phyloP scores from a whole-genome alignment of 805 yeast genomes.

The Lipomyces lipofer region DNA sequence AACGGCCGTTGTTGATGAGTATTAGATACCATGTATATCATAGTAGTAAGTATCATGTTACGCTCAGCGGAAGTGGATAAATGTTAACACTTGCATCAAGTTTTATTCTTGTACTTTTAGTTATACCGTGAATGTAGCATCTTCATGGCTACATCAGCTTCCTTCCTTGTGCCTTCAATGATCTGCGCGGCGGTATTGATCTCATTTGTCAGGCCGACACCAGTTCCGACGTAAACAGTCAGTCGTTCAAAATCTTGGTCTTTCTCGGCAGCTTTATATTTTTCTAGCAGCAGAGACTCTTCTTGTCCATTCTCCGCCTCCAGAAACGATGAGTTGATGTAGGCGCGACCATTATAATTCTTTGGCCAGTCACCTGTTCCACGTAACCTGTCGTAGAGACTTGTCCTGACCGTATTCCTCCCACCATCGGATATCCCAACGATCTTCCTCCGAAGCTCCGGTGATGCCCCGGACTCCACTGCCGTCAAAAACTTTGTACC shows the following conservation, averaged over 20 bases:
- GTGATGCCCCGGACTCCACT: constrained; percentile 16
- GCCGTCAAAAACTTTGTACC: constrained; percentile 46
- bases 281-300: background rate
- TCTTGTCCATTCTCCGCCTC: constrained; percentile 2
- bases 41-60: too few relatives aligned
- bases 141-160: background rate
- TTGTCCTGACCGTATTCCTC: constrained; percentile 13
- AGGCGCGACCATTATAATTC: constrained; percentile 15
- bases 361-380: constrained; percentile 22
- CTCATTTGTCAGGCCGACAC: constrained; percentile 16
- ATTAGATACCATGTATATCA: background rate
- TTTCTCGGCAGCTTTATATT: constrained; percentile 9
- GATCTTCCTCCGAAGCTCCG: constrained; percentile 1
- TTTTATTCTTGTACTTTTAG: background rate
- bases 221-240: constrained; percentile 19
- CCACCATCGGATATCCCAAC: constrained; percentile 15
- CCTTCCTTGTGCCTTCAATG: background rate
- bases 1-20: constrained; percentile 23
- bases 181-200: constrained; percentile 12
- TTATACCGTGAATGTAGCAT: background rate
- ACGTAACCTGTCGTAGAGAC: constrained; percentile 14
- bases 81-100: too few relatives aligned
- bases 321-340: constrained; percentile 13
- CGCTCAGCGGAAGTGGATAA: too few relatives aligned
- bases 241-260: constrained; percentile 10